Evolutionary conservation across 2,329 filamentous ascomycete genomes (phyloP), one percentile per base, ranked within the genome.

Genomic region (Thyridium curvatum): DNA sequence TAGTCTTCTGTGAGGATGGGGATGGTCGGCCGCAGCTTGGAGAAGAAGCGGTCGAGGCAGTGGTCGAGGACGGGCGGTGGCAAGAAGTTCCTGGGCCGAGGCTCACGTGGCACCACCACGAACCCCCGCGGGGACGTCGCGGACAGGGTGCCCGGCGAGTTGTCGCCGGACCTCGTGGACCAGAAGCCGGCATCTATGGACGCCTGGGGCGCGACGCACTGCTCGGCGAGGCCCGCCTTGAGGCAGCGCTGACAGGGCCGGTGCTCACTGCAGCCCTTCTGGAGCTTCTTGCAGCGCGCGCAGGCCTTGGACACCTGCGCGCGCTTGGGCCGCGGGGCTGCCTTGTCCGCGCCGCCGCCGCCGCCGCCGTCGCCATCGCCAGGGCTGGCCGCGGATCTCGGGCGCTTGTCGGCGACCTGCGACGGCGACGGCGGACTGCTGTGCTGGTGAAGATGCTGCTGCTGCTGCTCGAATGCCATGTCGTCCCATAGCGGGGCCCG

Each of bases 251-350:
- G 56, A 49, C 66, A 70, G 10, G 66, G 66, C 32, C 66, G 53
- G 35, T 55, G 60, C 47, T 69, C 65, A 49, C 60, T 68, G 46
- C 66, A 69, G 1, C 64, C 65, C 26, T 66, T 57, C 21, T 66
- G 61, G 12, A 68, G 53, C 14, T 52, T 55, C 44, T 65, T 64
- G 52, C 66, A 70, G 16, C 66, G 54, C 21, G 58, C 56, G 39
- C 66, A 69, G 8, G 66, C 66, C 18, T 62, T 53, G 8, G 66
- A 62, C 8, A 69, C 66, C 42, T 68, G 65, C 15, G 54, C 51
- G 16, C 64, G 54, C 47, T 67, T 68, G 21, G 21, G 21, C 21
- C 21, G 21, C 21, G 21, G 21, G 21, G 21, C 21, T n/a, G n/a
- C n/a, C n/a, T n/a, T n/a, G n/a, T n/a, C n/a, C n/a, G n/a, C n/a